phyloP scores from a whole-genome alignment of 805 yeast genomes.

The Nematodospora valgi region DNA sequence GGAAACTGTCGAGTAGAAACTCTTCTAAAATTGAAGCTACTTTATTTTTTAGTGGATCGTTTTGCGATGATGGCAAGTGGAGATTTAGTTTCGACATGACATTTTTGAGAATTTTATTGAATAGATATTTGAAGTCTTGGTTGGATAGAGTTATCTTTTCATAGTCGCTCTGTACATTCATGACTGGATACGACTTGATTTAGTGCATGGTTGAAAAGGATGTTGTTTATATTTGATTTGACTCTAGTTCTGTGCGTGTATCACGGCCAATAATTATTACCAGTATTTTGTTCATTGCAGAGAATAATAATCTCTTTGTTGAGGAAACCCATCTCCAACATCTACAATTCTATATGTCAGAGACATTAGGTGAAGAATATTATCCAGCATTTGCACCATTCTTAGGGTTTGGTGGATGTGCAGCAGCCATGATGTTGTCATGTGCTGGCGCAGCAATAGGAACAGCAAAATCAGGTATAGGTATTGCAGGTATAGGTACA shows the following conservation, averaged over 20 bases:
- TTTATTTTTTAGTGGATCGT: constrained; percentile 44
- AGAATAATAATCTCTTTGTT: too few relatives aligned
- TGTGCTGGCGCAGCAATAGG: constrained; percentile 99
- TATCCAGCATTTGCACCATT: constrained; percentile 95
- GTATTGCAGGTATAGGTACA: constrained; percentile 97
- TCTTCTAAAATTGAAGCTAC: constrained; percentile 43
- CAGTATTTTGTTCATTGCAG: too few relatives aligned
- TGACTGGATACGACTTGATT: too few relatives aligned
- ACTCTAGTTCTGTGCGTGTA: too few relatives aligned
- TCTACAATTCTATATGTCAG: constrained; percentile 14
- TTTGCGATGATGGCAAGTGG: constrained; percentile 38
- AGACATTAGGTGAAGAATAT: constrained; percentile 49
- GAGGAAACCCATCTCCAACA: too few relatives aligned
- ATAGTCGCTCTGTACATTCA: not conserved
- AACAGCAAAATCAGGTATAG: constrained; percentile 96
- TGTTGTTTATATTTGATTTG: too few relatives aligned
- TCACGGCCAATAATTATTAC: too few relatives aligned
- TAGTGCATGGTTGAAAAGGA: too few relatives aligned
- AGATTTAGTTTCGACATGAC: constrained; percentile 45
- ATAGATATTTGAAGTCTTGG: constrained; percentile 51
- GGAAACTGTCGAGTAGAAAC: constrained; percentile 53
- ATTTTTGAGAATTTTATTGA: constrained; percentile 38
- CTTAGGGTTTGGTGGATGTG: constrained; percentile 96
- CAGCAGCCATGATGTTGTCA: constrained; percentile 84
- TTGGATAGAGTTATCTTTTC: constrained; percentile 44